Evolutionary conservation across 192 early-diverging fungal genomes (phyloP).

Genomic region (Dimargaris cristalligena): DNA sequence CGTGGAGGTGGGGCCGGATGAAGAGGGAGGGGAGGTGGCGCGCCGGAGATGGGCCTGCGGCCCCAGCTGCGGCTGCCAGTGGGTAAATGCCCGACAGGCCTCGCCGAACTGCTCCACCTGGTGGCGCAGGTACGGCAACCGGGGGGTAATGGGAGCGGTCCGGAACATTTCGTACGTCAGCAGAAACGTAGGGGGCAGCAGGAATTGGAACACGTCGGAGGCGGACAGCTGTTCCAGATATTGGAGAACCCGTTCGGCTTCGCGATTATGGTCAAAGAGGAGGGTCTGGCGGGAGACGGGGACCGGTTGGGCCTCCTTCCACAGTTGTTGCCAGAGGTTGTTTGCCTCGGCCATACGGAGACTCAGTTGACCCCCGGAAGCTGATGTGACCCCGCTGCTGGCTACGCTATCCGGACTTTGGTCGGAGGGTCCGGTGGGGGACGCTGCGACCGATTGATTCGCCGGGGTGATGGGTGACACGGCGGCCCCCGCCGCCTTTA

Average conservation of each 20-base stretch:
- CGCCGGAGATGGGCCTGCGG: too few species aligned
- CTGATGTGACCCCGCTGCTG: background rate
- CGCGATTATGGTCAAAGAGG: slow-evolving; percentile 57
- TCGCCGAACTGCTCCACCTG: background rate
- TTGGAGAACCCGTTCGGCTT: slow-evolving; percentile 60
- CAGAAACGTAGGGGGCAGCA: slow-evolving; percentile 59
- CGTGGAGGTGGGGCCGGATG: background rate
- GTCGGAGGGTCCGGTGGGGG: background rate
- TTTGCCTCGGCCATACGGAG: slow-evolving; percentile 59
- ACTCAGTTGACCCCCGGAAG: slow-evolving; percentile 31
- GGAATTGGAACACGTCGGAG: slow-evolving; percentile 36
- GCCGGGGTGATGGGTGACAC: background rate
- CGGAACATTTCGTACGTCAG: slow-evolving; percentile 54
- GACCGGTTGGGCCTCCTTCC: slow-evolving; percentile 40
- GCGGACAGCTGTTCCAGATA: slow-evolving; percentile 43
- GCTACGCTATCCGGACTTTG: background rate
- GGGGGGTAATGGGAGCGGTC: background rate
- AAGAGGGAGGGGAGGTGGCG: too few species aligned
- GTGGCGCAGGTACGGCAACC: background rate
- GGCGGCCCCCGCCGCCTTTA: background rate
- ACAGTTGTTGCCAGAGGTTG: slow-evolving; percentile 80
- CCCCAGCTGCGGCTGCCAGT: too few species aligned
- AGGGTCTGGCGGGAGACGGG: slow-evolving; percentile 55
- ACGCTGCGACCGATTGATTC: background rate
- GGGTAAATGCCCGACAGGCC: background rate